These are phyloP conservation scores for Thraustotheca clavata DNA, from an alignment of 352 stramenopile species.

Conservation along the genomic window DNA sequence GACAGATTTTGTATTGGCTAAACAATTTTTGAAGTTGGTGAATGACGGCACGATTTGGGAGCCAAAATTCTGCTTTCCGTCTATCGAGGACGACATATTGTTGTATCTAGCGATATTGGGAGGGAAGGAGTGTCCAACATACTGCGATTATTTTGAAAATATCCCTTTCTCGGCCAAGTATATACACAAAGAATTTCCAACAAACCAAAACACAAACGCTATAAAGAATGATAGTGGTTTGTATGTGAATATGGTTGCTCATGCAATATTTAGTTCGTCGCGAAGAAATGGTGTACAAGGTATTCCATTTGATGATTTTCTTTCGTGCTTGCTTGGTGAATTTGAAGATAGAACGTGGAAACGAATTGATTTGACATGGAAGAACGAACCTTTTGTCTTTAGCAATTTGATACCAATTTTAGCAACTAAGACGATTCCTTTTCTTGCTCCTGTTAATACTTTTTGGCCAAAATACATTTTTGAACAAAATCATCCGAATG, in stretches of 20 bases:
- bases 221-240: constrained; percentile 14
- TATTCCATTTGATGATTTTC: constrained; percentile 26
- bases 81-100: constrained; percentile 26
- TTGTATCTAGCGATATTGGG: constrained; percentile 29
- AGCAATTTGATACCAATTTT: not conserved
- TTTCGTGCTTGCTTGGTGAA: constrained; percentile 21
- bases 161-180: constrained; percentile 17
- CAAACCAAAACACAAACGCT: constrained; percentile 10
- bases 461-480: not conserved
- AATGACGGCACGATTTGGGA: constrained; percentile 9
- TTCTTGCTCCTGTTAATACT: constrained; percentile 6
- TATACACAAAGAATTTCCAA: constrained; percentile 1
- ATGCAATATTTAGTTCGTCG: constrained; percentile 28
- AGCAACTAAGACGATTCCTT: not conserved
- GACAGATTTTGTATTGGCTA: not conserved
- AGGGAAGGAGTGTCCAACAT: constrained; percentile 24
- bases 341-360: constrained; percentile 3
- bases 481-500: not conserved
- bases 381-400: not conserved
- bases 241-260: constrained; percentile 29
- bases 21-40: not conserved
- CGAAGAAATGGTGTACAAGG: constrained; percentile 26
- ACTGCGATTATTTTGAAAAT: not conserved
- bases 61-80: constrained; percentile 22
- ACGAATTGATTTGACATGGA: not conserved